Percentiles rank a stretch among this genome's conserved stretches.
phyloP scores from a whole-genome alignment of 495 filamentous ascomycete genomes.

The Cercophora sp. region DNA sequence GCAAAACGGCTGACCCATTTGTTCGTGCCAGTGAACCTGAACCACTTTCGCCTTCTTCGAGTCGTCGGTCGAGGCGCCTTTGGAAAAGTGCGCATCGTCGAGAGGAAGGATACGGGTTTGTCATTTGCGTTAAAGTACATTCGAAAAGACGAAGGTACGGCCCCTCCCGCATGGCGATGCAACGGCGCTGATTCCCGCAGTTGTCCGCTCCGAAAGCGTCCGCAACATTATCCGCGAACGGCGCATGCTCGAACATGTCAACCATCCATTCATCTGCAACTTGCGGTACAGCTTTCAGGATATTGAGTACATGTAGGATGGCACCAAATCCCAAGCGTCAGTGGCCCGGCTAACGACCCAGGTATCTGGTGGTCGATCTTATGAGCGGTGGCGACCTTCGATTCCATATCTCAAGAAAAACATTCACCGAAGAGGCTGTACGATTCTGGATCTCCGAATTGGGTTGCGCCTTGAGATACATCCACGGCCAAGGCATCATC shows the following conservation, averaged over 20 bases:
- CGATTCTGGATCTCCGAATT: conserved; percentile 95
- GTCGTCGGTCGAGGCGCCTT: conserved; percentile 98
- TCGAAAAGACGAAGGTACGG: conserved; percentile 95
- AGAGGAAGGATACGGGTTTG: conserved; percentile 86
- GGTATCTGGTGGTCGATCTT: conserved; percentile 95
- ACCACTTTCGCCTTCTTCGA: conserved; percentile 91
- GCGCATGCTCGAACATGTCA: conserved; percentile 95
- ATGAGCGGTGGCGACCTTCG: conserved; percentile 98
- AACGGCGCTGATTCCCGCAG: no score
- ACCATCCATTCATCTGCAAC: conserved; percentile 97
- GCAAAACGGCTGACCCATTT: background rate
- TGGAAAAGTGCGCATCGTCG: conserved; percentile 97
- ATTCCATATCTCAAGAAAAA: conserved; percentile 97
- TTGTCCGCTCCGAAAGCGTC: conserved; percentile 95
- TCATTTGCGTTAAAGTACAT: conserved; percentile 98
- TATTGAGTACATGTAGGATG: conserved; percentile 90
- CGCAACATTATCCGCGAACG: conserved; percentile 96
- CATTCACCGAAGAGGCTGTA: conserved; percentile 95
- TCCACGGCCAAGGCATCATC: conserved; percentile 88
- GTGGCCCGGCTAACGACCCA: conserved; percentile 42
- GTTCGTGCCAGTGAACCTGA: conserved; percentile 72
- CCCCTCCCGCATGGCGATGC: no score
- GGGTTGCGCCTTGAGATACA: conserved; percentile 86
- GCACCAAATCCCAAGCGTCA: no score
- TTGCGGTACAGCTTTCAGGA: conserved; percentile 98